Conservation (phyloP, 2,329 filamentous ascomycete genomes). For the Gyromitra esculenta region DNA sequence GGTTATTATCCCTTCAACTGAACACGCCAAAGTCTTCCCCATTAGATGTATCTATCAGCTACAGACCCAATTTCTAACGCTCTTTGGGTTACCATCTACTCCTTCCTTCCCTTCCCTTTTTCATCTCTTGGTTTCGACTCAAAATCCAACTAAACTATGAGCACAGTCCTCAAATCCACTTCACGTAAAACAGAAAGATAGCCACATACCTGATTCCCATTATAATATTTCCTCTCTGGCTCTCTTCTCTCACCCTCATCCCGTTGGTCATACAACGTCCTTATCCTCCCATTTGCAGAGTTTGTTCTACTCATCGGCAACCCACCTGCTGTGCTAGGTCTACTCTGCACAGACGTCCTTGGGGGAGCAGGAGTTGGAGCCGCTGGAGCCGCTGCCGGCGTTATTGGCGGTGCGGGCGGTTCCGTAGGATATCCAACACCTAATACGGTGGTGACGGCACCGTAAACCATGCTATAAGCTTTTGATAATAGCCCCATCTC, state of each 20-base stretch:
- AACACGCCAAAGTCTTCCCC: too few relatives aligned
- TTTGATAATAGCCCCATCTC: constrained; percentile 59
- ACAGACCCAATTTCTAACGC: neutral
- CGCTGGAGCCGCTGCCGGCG: constrained; percentile 2
- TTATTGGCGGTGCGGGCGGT: neutral
- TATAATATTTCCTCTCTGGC: constrained; percentile 55
- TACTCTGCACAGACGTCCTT: neutral
- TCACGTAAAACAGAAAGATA: neutral
- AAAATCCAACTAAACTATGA: constrained; percentile 46
- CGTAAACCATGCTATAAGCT: constrained; percentile 46
- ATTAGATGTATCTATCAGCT: too few relatives aligned
- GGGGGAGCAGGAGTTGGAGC: constrained; percentile 32
- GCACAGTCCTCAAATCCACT: neutral
- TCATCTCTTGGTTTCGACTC: constrained; percentile 52
- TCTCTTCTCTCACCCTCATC: constrained; percentile 52
- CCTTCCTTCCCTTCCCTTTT: constrained; percentile 34
- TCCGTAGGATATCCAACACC: constrained; percentile 26
- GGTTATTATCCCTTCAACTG: too few relatives aligned
- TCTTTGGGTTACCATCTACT: neutral
- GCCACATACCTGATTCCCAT: constrained; percentile 54
- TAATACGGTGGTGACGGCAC: constrained; percentile 38
- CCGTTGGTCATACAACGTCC: constrained; percentile 64
- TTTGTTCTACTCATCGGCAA: constrained; percentile 43
- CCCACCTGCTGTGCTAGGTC: constrained; percentile 2
- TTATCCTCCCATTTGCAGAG: constrained; percentile 60